These are phyloP conservation scores for Neoscytalidium dimidiatum DNA, from an alignment of 2,329 filamentous ascomycete genomes.

Conservation along the genomic window DNA sequence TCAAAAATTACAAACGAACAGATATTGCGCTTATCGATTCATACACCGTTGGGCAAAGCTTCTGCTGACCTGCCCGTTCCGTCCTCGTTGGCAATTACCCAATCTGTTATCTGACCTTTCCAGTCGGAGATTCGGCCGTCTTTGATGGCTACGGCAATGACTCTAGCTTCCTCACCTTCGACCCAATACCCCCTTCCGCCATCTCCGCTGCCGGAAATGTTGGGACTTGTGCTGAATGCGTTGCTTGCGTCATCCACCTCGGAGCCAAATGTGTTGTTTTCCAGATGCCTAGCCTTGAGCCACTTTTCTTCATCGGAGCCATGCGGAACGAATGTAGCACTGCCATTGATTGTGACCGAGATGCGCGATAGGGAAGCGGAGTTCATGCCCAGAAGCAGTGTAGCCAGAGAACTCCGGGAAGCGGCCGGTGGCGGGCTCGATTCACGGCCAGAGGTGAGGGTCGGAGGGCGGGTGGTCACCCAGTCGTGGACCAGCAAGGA, in stretches of 20 bases:
- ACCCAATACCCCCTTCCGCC: slow-evolving; percentile 67
- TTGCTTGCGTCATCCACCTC: slow-evolving; percentile 30
- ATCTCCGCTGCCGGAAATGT: slow-evolving; percentile 43
- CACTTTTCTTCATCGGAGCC: slow-evolving; percentile 82
- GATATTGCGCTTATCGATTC: neutral
- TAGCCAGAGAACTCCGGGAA: slow-evolving; percentile 71
- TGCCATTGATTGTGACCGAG: slow-evolving; percentile 90
- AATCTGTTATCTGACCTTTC: slow-evolving; percentile 93
- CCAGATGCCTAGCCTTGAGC: slow-evolving; percentile 80
- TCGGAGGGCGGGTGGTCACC: slow-evolving; percentile 89
- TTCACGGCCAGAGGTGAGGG: slow-evolving; percentile 57
- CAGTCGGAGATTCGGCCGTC: slow-evolving; percentile 90
- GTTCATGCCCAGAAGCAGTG: slow-evolving; percentile 87
- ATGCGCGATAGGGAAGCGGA: slow-evolving; percentile 84
- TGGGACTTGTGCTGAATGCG: slow-evolving; percentile 31
- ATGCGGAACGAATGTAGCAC: slow-evolving; percentile 69
- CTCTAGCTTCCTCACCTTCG: slow-evolving; percentile 78
- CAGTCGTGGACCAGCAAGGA: slow-evolving; percentile 97
- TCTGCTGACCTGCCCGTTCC: neutral
- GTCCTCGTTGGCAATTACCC: slow-evolving; percentile 41
- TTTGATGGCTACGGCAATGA: slow-evolving; percentile 81
- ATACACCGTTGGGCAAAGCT: slow-evolving; percentile 9
- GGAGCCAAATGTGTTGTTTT: slow-evolving; percentile 84
- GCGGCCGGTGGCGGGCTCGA: slow-evolving; percentile 63
- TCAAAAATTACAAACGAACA: neutral